These are phyloP conservation scores for Lichtheimia ornata DNA, from an alignment of 371 early-diverging fungal species.

Conservation along the genomic window DNA sequence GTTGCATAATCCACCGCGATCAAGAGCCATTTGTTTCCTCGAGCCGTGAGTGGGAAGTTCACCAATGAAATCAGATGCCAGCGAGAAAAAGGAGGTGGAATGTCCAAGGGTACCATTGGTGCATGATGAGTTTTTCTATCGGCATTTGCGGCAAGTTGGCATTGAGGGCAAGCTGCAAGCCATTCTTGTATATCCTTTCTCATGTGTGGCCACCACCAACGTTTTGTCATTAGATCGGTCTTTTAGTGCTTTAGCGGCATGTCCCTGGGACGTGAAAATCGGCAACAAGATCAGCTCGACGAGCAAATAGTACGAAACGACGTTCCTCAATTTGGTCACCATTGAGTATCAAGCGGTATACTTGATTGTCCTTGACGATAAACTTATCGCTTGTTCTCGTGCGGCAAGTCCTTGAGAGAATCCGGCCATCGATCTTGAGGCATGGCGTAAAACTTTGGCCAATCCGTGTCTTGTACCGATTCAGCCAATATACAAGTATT, in stretches of 20 bases:
- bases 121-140: slow-evolving; percentile 11
- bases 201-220: slow-evolving; percentile 31
- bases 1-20: slow-evolving; percentile 45
- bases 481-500: slow-evolving; percentile 23
- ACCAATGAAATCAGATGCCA: slow-evolving; percentile 33
- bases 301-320: slow-evolving; percentile 9
- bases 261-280: slow-evolving; percentile 24
- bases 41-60: slow-evolving; percentile 20
- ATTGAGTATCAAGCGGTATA: too few species aligned
- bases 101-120: slow-evolving; percentile 9
- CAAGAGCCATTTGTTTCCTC: slow-evolving; percentile 13
- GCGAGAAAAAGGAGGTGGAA: slow-evolving; percentile 14
- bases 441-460: slow-evolving; percentile 22
- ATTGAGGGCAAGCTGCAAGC: slow-evolving; percentile 14
- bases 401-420: too few species aligned
- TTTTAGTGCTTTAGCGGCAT: slow-evolving; percentile 10
- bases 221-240: slow-evolving; percentile 12
- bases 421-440: slow-evolving; percentile 6
- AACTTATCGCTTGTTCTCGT: slow-evolving; percentile 11
- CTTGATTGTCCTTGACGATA: neutral
- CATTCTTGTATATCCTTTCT: slow-evolving; percentile 7
- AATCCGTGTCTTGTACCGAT: slow-evolving; percentile 9
- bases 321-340: neutral
- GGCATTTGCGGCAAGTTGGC: slow-evolving; percentile 18
- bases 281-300: slow-evolving; percentile 13